Conservation (phyloP, 208 protist species). For the Crithidia expoeki region DNA sequence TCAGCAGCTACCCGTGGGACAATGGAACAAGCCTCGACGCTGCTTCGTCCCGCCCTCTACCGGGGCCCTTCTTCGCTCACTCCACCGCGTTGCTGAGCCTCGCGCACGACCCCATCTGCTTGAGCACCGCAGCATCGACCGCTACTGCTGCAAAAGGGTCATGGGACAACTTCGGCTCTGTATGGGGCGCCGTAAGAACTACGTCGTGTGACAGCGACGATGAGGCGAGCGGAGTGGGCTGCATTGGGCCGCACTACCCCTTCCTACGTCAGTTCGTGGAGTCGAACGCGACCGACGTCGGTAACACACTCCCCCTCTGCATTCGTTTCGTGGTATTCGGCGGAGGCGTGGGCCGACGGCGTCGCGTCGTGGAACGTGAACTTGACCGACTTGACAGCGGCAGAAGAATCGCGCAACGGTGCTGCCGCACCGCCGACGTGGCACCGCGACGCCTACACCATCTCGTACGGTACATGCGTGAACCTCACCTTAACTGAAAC, state of each 20-base stretch:
- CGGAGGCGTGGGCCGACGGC: conserved; percentile 32
- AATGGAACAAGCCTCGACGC: background rate
- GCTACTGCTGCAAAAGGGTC: background rate
- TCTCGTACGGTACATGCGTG: conserved; percentile 34
- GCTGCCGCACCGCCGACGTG: background rate
- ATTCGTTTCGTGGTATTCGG: conserved; percentile 31
- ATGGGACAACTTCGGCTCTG: conserved; percentile 9
- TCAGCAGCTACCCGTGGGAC: background rate
- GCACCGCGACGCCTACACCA: conserved; percentile 26
- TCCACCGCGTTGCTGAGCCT: conserved; percentile 14
- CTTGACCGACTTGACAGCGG: background rate
- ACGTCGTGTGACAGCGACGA: background rate
- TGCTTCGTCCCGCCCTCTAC: background rate
- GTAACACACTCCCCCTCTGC: background rate
- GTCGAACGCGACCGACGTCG: background rate
- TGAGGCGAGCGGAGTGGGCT: conserved; percentile 1
- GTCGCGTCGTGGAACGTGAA: conserved; percentile 23
- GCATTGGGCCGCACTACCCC: conserved; percentile 28
- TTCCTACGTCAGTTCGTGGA: conserved; percentile 7
- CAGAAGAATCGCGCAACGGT: too few relatives aligned
- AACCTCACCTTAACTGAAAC: conserved; percentile 21
- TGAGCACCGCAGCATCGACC: background rate
- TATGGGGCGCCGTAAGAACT: conserved; percentile 15
- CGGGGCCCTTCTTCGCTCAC: background rate
- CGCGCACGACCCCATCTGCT: conserved; percentile 7